A percentile compares a stretch with the other conserved stretches of the same genome.
Evolutionary conservation across 257 asterid species (phyloP).

Genomic region (Przewalskia tangutica): DNA sequence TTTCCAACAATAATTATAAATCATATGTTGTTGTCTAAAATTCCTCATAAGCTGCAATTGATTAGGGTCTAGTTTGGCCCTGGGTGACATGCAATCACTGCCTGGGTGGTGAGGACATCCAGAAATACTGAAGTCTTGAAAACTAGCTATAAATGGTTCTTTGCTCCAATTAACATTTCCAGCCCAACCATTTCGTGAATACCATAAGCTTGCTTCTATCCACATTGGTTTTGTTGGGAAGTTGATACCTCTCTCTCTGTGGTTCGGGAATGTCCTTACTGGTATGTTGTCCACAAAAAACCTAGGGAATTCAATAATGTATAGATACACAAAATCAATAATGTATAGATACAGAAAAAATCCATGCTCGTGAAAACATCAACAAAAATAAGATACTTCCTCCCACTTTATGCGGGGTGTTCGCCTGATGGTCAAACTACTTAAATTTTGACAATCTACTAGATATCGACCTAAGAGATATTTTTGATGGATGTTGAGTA

Average conservation of each 20-base stretch:
- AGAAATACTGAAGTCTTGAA: not conserved
- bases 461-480: not conserved
- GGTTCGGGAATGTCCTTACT: constrained; percentile 4
- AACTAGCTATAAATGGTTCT: constrained; percentile 3
- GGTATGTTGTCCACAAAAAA: constrained; percentile 4
- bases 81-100: not conserved
- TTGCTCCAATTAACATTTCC: constrained; percentile 1
- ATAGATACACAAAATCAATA: no score
- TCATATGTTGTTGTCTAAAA: not conserved
- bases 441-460: not conserved
- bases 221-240: constrained; percentile 9
- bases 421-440: not conserved
- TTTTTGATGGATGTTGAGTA: no score
- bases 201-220: constrained; percentile 4
- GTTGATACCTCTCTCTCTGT: not conserved
- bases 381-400: not conserved
- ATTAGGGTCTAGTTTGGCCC: not conserved
- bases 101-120: not conserved
- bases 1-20: not conserved
- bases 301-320: no score
- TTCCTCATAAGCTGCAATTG: not conserved
- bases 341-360: not conserved
- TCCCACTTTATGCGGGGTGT: not conserved
- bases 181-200: not conserved
- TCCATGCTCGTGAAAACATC: not conserved